Evolutionary conservation across 2,329 filamentous ascomycete species (phyloP).

Genomic region (Cladosporium sp.): DNA sequence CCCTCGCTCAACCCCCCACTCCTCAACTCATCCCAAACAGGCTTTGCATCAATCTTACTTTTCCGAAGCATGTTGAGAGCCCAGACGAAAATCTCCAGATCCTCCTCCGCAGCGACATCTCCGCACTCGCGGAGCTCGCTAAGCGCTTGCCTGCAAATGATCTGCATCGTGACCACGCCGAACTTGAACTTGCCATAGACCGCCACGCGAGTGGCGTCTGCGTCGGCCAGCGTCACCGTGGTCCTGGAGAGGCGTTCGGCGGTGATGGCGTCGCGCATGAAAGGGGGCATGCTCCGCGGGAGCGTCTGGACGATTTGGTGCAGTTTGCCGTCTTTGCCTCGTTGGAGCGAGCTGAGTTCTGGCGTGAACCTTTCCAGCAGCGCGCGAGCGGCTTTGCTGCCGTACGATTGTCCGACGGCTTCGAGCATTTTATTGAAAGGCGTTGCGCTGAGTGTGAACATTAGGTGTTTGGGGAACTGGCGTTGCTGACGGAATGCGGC

Average conservation of each 20-base stretch:
- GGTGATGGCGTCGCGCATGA: background rate
- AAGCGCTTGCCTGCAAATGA: slow-evolving; percentile 1
- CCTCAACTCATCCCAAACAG: too few species aligned
- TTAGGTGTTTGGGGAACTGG: background rate
- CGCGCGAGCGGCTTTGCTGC: slow-evolving; percentile 42
- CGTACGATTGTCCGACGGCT: slow-evolving; percentile 49
- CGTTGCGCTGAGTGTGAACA: background rate
- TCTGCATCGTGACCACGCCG: background rate
- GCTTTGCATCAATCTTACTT: too few species aligned
- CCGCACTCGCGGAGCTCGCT: background rate
- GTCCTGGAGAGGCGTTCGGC: background rate
- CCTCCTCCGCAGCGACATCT: too few species aligned
- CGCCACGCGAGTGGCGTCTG: background rate
- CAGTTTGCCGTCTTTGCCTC: background rate
- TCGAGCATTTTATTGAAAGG: slow-evolving; percentile 50
- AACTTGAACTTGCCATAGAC: background rate
- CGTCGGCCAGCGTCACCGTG: background rate
- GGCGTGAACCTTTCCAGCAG: slow-evolving; percentile 41
- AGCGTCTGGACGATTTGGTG: background rate
- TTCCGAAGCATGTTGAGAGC: too few species aligned
- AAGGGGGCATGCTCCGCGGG: background rate
- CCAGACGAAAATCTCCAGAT: too few species aligned
- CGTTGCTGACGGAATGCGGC: background rate
- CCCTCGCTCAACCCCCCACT: too few species aligned
- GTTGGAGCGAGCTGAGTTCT: background rate